Conservation (phyloP, 495 filamentous ascomycete genomes). For the Aspergillus heteromorphus region DNA sequence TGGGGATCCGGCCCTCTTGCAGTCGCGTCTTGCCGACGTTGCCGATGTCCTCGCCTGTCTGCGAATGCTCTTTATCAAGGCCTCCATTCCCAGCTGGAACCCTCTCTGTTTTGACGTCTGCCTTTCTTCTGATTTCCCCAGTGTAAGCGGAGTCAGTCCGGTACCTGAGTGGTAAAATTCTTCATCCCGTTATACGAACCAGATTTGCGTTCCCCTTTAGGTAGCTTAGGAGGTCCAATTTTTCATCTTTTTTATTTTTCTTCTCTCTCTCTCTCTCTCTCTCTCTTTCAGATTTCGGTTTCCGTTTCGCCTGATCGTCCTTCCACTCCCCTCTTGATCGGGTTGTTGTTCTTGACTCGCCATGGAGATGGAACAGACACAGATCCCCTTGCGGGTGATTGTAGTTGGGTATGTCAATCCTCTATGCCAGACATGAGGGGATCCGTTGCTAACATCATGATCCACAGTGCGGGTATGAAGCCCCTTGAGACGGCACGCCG, state of each 20-base stretch:
- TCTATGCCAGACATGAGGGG: neutral
- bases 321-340: too few species aligned
- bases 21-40: neutral
- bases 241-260: neutral
- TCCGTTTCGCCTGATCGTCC: constrained; percentile 4
- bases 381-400: constrained; percentile 26
- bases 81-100: neutral
- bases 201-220: neutral
- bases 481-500: neutral
- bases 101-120: too few species aligned
- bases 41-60: neutral
- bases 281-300: neutral
- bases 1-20: neutral
- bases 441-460: constrained; percentile 11
- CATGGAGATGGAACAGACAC: constrained; percentile 23
- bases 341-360: neutral
- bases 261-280: neutral
- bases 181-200: neutral
- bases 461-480: constrained; percentile 30
- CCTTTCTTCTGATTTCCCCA: neutral
- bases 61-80: neutral
- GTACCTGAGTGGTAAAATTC: neutral
- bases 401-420: constrained; percentile 29
- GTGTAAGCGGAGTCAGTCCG: neutral
- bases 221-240: neutral